These are phyloP conservation scores for Lophiotrema nucula DNA, from an alignment of 495 filamentous ascomycete species.

Conservation along the genomic window DNA sequence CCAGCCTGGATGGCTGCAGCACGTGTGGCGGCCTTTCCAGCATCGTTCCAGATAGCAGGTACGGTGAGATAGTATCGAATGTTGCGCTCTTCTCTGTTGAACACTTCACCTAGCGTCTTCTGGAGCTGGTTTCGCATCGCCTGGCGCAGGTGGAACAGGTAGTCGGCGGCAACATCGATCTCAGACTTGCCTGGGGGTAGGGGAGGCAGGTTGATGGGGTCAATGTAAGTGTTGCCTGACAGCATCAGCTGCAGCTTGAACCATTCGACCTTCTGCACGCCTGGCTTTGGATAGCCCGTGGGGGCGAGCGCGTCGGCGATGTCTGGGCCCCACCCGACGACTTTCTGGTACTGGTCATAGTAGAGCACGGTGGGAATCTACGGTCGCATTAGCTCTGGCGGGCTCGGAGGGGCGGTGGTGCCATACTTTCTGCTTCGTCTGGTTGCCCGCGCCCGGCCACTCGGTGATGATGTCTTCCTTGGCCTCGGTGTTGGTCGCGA, in stretches of 20 bases:
- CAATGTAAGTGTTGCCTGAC: constrained; percentile 75
- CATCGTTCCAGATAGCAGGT: constrained; percentile 75
- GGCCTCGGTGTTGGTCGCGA: constrained; percentile 72
- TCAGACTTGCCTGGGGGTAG: constrained; percentile 74
- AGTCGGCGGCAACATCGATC: constrained; percentile 74
- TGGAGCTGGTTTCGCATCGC: constrained; percentile 70
- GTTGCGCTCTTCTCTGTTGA: constrained; percentile 72
- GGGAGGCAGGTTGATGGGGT: constrained; percentile 73
- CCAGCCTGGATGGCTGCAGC: constrained; percentile 73
- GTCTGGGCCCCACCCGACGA: constrained; percentile 74
- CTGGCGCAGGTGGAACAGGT: constrained; percentile 72
- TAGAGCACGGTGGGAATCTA: constrained; percentile 75
- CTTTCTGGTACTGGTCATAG: constrained; percentile 75
- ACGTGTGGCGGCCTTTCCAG: constrained; percentile 69
- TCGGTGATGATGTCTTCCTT: constrained; percentile 79
- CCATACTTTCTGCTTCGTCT: constrained; percentile 71
- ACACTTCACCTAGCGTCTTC: constrained; percentile 75
- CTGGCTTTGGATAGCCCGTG: constrained; percentile 71
- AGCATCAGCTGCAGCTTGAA: constrained; percentile 79
- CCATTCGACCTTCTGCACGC: constrained; percentile 77
- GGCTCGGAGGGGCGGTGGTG: too few species aligned
- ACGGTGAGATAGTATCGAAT: constrained; percentile 73
- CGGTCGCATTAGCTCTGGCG: constrained; percentile 1
- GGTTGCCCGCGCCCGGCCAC: constrained; percentile 73
- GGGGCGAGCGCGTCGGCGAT: constrained; percentile 72